These are phyloP conservation scores for Exophiala calicioides DNA, from an alignment of 2,329 filamentous ascomycete genomes.

Conservation along the genomic window DNA sequence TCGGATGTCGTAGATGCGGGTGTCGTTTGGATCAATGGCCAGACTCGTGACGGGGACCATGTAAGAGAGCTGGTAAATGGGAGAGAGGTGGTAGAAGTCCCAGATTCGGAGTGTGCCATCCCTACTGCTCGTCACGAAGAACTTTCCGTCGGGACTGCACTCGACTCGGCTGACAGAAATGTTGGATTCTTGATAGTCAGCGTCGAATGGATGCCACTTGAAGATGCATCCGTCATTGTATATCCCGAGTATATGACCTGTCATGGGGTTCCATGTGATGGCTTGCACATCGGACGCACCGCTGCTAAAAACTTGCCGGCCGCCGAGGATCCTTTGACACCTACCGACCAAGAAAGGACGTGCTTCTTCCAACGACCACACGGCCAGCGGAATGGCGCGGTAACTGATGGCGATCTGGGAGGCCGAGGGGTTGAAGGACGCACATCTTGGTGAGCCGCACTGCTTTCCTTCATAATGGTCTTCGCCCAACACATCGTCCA, in stretches of 20 bases:
- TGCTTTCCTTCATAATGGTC: constrained; percentile 5
- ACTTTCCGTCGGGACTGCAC: constrained; percentile 30
- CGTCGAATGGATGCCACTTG: constrained; percentile 39
- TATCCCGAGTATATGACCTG: constrained; percentile 36
- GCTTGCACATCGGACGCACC: constrained; percentile 10
- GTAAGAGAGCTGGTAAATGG: constrained; percentile 31
- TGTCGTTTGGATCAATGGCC: constrained; percentile 31
- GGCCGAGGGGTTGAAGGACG: constrained; percentile 22
- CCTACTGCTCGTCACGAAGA: constrained; percentile 32
- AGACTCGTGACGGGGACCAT: constrained; percentile 27
- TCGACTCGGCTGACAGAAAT: constrained; percentile 27
- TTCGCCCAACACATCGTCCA: constrained; percentile 7
- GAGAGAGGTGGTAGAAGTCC: constrained; percentile 29
- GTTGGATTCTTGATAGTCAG: constrained; percentile 30
- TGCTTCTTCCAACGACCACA: constrained; percentile 19
- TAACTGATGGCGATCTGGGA: constrained; percentile 24
- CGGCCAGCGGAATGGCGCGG: constrained; percentile 19
- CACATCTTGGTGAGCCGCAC: constrained; percentile 19
- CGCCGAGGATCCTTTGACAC: constrained; percentile 4
- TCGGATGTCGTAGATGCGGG: constrained; percentile 35
- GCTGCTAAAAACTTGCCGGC: not conserved
- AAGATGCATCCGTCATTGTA: constrained; percentile 38
- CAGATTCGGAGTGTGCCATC: constrained; percentile 33
- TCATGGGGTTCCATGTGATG: constrained; percentile 34
- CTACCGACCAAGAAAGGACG: constrained; percentile 3